These are phyloP conservation scores for Spathaspora sp. DNA, from an alignment of 1,139 yeast genomes.

Conservation along the genomic window DNA sequence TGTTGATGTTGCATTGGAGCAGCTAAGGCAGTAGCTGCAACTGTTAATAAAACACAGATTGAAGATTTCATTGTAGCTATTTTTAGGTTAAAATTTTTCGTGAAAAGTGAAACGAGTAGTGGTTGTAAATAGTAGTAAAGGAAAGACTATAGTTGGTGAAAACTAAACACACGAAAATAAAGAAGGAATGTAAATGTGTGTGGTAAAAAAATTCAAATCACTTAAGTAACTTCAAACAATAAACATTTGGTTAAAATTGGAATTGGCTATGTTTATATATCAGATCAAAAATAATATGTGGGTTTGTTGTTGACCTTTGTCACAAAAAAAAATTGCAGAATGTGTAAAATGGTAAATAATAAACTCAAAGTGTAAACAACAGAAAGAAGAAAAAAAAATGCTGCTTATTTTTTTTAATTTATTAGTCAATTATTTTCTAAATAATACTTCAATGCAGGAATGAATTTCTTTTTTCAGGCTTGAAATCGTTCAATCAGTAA, in stretches of 20 bases:
- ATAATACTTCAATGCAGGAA: not conserved
- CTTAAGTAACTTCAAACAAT: not conserved
- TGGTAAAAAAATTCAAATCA: not conserved
- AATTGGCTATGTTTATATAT: not conserved
- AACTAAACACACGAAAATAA: not conserved
- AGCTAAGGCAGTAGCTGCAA: conserved; percentile 26
- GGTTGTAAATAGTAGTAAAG: conserved; percentile 3
- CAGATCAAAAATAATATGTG: not conserved
- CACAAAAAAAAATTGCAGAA: not conserved
- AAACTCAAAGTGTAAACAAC: not conserved
- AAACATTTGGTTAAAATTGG: not conserved
- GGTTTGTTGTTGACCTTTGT: not conserved
- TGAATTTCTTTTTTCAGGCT: not conserved
- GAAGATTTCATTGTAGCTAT: conserved; percentile 21
- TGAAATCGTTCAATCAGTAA: not conserved
- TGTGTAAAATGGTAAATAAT: conserved; percentile 1
- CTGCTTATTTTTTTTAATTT: not conserved
- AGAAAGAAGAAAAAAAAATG: not conserved
- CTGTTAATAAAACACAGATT: conserved; percentile 19
- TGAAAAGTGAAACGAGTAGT: conserved; percentile 4
- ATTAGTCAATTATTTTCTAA: not conserved
- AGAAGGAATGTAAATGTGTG: conserved; percentile 1
- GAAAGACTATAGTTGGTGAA: conserved; percentile 4
- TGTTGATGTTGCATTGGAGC: conserved; percentile 37
- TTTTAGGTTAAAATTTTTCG: not conserved